phyloP scores from a whole-genome alignment of 2,329 filamentous ascomycete species.

The Sporothrix brunneoviolacea region DNA sequence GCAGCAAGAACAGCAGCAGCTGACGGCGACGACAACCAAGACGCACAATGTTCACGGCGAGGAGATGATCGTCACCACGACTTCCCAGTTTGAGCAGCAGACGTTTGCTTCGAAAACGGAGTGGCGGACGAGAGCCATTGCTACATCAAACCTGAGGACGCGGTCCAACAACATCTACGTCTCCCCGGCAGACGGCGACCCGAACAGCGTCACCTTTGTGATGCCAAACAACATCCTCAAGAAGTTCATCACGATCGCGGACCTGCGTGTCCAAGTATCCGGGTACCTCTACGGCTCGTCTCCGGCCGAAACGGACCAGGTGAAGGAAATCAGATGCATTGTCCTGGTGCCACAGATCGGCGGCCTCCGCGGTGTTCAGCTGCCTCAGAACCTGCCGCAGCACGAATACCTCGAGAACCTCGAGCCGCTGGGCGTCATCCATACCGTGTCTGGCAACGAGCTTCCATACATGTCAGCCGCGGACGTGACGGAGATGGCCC shows the following conservation, averaged over 20 bases:
- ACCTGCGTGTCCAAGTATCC: conserved; percentile 91
- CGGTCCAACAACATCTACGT: conserved; percentile 98
- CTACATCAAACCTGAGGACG: conserved; percentile 89
- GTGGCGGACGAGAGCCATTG: conserved; percentile 94
- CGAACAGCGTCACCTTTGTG: conserved; percentile 90
- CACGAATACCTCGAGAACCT: conserved; percentile 82
- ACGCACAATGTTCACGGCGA: conserved; percentile 96
- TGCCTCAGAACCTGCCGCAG: conserved; percentile 83
- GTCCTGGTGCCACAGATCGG: conserved; percentile 97
- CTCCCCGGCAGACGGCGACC: conserved; percentile 85
- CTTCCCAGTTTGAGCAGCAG: conserved; percentile 95
- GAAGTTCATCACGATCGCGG: conserved; percentile 95
- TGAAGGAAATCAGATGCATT: conserved; percentile 95
- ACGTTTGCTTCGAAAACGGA: conserved; percentile 98
- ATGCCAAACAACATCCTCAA: conserved; percentile 99
- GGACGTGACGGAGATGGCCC: conserved; percentile 90
- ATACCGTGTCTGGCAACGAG: conserved; percentile 92
- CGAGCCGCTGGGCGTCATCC: conserved; percentile 90
- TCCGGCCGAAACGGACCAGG: conserved; percentile 87
- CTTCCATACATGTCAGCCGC: conserved; percentile 91
- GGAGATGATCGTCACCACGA: conserved; percentile 97
- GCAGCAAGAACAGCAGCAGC: conserved; percentile 90
- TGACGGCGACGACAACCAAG: conserved; percentile 96
- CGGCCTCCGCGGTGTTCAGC: conserved; percentile 82
- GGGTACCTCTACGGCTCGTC: conserved; percentile 92